These are phyloP conservation scores for Globisporangium barbulae DNA, from an alignment of 352 stramenopile species.

Conservation along the genomic window DNA sequence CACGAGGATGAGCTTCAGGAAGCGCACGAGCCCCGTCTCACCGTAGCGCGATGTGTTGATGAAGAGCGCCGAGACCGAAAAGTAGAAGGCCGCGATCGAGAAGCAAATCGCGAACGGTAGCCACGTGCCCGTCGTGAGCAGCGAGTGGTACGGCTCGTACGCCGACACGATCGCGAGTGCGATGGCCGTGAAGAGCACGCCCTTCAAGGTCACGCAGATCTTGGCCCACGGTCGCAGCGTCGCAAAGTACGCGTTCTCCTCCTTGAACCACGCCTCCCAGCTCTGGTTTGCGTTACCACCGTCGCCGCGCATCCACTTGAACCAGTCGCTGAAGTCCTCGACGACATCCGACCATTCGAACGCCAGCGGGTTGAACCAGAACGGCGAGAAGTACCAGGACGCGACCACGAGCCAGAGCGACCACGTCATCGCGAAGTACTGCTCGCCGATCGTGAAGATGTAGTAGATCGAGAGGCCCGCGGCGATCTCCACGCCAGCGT, in stretches of 20 bases:
- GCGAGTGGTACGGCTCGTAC: conserved; percentile 60
- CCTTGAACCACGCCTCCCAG: conserved; percentile 96
- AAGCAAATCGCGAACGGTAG: conserved; percentile 56
- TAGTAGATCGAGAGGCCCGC: conserved; percentile 93
- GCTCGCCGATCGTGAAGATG: conserved; percentile 90
- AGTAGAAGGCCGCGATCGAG: conserved; percentile 50
- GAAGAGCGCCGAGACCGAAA: conserved; percentile 62
- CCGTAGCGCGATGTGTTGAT: conserved; percentile 51
- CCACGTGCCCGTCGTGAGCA: conserved; percentile 50
- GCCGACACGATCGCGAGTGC: conserved; percentile 85
- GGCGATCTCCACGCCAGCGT: conserved; percentile 92
- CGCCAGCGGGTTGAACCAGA: conserved; percentile 98
- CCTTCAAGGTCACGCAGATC: conserved; percentile 88
- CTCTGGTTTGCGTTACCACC: conserved; percentile 91
- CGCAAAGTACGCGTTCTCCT: conserved; percentile 94
- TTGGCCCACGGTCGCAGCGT: conserved; percentile 89
- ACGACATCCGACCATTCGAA: conserved; percentile 96
- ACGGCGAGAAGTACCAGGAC: conserved; percentile 90
- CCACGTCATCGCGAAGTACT: conserved; percentile 98
- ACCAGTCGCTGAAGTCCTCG: conserved; percentile 87
- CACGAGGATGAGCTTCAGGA: conserved; percentile 72
- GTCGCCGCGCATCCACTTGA: conserved; percentile 94
- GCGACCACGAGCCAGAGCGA: conserved; percentile 94
- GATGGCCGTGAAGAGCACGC: conserved; percentile 84
- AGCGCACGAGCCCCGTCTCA: conserved; percentile 62